Conservation (phyloP, 192 early-diverging fungal species). For the Coemansia sp. region DNA sequence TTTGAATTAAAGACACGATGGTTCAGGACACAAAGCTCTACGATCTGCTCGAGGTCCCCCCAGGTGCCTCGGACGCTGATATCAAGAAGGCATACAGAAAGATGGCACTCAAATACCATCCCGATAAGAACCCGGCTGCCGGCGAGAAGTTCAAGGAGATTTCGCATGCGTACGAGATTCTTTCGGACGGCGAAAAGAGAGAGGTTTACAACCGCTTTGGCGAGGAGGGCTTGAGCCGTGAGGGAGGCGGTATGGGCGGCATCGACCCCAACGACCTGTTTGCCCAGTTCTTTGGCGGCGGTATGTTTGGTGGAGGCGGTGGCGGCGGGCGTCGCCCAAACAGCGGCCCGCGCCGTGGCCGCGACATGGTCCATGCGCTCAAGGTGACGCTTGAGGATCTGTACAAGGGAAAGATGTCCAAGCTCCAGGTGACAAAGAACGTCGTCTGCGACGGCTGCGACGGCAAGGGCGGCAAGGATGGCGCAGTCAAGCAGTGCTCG, state of each 20-base stretch:
- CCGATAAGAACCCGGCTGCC: slow-evolving; percentile 77
- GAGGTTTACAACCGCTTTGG: slow-evolving; percentile 90
- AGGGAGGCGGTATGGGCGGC: slow-evolving; percentile 70
- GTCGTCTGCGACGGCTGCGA: slow-evolving; percentile 89
- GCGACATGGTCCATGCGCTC: slow-evolving; percentile 84
- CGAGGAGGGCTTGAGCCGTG: slow-evolving; percentile 74
- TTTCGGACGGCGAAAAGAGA: slow-evolving; percentile 88
- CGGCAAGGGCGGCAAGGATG: slow-evolving; percentile 95
- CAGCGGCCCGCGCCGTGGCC: slow-evolving; percentile 88
- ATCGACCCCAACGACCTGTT: slow-evolving; percentile 94
- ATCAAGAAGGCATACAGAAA: slow-evolving; percentile 99
- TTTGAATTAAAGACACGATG: slow-evolving; percentile 17
- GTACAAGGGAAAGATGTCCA: slow-evolving; percentile 89
- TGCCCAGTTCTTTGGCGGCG: slow-evolving; percentile 93
- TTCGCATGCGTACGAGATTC: slow-evolving; percentile 95
- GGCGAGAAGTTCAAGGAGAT: slow-evolving; percentile 97
- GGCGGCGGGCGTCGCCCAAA: slow-evolving; percentile 64
- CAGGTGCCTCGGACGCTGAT: slow-evolving; percentile 72
- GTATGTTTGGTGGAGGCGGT: slow-evolving; percentile 74
- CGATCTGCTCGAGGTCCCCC: slow-evolving; percentile 81
- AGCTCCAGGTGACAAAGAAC: slow-evolving; percentile 95
- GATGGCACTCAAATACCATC: slow-evolving; percentile 80
- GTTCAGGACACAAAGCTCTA: slow-evolving; percentile 88
- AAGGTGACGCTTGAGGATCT: slow-evolving; percentile 90
- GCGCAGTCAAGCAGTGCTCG: slow-evolving; percentile 77